Evolutionary conservation across 495 filamentous ascomycete genomes (phyloP).

Genomic region (Penicillium paxilli): DNA sequence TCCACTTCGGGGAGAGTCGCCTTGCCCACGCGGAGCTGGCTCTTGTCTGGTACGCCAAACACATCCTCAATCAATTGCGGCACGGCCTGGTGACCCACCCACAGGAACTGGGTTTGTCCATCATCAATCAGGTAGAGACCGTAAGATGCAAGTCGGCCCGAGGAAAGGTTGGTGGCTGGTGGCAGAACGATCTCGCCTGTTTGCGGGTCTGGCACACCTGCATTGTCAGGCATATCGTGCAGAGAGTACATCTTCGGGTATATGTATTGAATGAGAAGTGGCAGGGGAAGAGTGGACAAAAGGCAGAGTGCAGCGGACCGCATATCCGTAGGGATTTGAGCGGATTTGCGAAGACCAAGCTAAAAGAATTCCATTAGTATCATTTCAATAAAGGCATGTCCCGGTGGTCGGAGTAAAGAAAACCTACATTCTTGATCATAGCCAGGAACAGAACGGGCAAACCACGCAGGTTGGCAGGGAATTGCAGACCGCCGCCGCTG

Average conservation of each 20-base stretch:
- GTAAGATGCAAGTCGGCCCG: slow-evolving; percentile 82
- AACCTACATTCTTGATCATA: slow-evolving; percentile 84
- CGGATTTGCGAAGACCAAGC: slow-evolving; percentile 91
- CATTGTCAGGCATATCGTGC: slow-evolving; percentile 97
- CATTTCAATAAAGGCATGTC: background rate
- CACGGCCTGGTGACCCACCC: slow-evolving; percentile 91
- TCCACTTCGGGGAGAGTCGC: slow-evolving; percentile 79
- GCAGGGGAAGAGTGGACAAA: slow-evolving; percentile 87
- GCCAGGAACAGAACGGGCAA: slow-evolving; percentile 89
- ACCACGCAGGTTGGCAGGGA: slow-evolving; percentile 86
- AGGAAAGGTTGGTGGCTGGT: slow-evolving; percentile 81
- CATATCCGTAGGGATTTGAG: slow-evolving; percentile 95
- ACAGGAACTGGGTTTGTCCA: slow-evolving; percentile 95
- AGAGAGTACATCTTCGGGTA: slow-evolving; percentile 92
- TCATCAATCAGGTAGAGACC: slow-evolving; percentile 98
- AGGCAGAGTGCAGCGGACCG: slow-evolving; percentile 90
- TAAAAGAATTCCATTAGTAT: slow-evolving; percentile 33
- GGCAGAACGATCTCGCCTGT: slow-evolving; percentile 89
- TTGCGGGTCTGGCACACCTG: slow-evolving; percentile 78
- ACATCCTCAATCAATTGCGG: slow-evolving; percentile 87
- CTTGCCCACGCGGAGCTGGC: slow-evolving; percentile 88
- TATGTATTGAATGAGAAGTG: slow-evolving; percentile 94
- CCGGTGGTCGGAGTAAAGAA: background rate
- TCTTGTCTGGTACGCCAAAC: slow-evolving; percentile 79
- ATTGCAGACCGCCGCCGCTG: slow-evolving; percentile 87